phyloP scores from a whole-genome alignment of 176 grass and related monocot species.

The Hyparrhenia diplandra region DNA sequence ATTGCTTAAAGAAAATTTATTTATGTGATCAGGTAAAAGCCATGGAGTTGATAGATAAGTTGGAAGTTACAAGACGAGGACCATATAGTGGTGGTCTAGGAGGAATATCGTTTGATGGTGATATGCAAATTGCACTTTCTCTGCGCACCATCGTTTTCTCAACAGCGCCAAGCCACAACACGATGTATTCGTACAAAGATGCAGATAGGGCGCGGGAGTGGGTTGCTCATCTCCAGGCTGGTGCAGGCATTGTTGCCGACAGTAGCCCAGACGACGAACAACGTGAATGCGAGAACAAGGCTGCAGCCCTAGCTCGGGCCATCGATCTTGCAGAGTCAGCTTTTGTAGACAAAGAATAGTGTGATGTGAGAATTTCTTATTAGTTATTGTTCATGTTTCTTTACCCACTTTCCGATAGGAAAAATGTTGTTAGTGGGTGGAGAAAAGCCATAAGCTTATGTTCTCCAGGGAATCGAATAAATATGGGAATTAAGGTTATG shows the following conservation, averaged over 20 bases:
- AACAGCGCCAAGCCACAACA: slow-evolving; percentile 54
- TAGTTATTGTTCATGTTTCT: slow-evolving; percentile 9
- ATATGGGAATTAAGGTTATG: not conserved
- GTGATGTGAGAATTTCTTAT: not conserved
- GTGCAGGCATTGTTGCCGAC: slow-evolving; percentile 91
- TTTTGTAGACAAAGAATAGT: slow-evolving; percentile 63
- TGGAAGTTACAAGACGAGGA: slow-evolving; percentile 77
- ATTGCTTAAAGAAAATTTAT: not conserved
- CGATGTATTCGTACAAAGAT: slow-evolving; percentile 61
- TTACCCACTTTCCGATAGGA: not conserved
- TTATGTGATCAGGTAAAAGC: slow-evolving; percentile 57
- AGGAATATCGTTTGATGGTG: slow-evolving; percentile 67
- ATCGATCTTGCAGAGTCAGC: slow-evolving; percentile 89
- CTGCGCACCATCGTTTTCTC: slow-evolving; percentile 80
- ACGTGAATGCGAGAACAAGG: slow-evolving; percentile 88
- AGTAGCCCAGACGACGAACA: slow-evolving; percentile 86
- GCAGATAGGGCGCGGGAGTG: slow-evolving; percentile 57
- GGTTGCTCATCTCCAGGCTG: slow-evolving; percentile 86
- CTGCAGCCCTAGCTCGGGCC: slow-evolving; percentile 71
- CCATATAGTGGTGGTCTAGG: slow-evolving; percentile 84
- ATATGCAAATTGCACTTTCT: slow-evolving; percentile 63
- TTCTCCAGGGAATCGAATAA: slow-evolving; percentile 8
- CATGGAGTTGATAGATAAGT: slow-evolving; percentile 82
- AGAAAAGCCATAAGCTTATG: slow-evolving; percentile 20
- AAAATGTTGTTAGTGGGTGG: slow-evolving; percentile 5